A percentile compares a stretch with the other conserved stretches of the same genome.
Evolutionary conservation across 106 monocot species (phyloP).

Genomic region (Hemerocallis citrina): DNA sequence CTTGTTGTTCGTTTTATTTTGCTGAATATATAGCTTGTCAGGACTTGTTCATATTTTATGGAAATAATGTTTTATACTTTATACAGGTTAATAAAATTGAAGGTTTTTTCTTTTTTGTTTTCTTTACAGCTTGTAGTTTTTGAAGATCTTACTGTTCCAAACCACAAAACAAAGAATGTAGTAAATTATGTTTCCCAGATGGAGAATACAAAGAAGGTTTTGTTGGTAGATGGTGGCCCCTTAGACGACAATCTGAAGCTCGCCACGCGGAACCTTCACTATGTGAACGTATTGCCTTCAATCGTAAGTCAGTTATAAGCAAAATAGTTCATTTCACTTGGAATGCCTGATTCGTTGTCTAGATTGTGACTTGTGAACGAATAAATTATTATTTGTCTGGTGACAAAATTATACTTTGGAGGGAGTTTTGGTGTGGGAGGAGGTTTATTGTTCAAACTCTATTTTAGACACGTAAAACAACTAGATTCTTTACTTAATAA

Average conservation of each 20-base stretch:
- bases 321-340: not conserved
- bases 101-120: not conserved
- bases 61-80: not conserved
- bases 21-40: not conserved
- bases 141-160: slow-evolving; percentile 65
- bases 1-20: not conserved
- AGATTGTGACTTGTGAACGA: not conserved
- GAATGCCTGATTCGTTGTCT: not conserved
- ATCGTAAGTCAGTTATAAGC: slow-evolving; percentile 48
- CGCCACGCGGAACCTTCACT: slow-evolving; percentile 82
- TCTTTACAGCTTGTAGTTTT: slow-evolving; percentile 72
- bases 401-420: not conserved
- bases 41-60: not conserved
- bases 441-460: too few species aligned
- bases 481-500: too few species aligned
- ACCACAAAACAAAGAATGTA: slow-evolving; percentile 90
- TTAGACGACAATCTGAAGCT: slow-evolving; percentile 63
- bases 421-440: not conserved
- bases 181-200: slow-evolving; percentile 61
- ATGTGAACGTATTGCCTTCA: slow-evolving; percentile 76
- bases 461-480: too few species aligned
- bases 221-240: slow-evolving; percentile 69
- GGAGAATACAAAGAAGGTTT: slow-evolving; percentile 75
- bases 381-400: not conserved
- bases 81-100: not conserved